These are phyloP conservation scores for Lophiotrema nucula DNA, from an alignment of 495 filamentous ascomycete species.

Conservation along the genomic window DNA sequence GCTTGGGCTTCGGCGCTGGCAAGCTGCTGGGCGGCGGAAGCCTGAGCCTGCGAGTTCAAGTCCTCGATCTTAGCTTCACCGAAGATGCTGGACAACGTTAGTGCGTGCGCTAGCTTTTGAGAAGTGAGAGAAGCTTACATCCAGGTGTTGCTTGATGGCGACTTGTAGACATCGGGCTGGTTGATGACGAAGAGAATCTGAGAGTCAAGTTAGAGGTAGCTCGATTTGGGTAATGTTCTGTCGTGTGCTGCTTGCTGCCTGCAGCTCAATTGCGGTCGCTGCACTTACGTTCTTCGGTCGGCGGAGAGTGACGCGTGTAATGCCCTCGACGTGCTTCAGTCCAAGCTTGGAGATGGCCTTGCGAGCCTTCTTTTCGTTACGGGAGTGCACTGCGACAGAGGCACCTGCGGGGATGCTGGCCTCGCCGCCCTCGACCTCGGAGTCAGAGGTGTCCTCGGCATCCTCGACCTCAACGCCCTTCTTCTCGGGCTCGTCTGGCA, in stretches of 20 bases:
- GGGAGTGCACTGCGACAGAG: slow-evolving; percentile 85
- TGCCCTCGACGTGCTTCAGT: slow-evolving; percentile 91
- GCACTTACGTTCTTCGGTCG: slow-evolving; percentile 93
- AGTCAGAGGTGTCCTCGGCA: slow-evolving; percentile 72
- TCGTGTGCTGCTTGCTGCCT: too few species aligned
- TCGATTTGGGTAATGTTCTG: too few species aligned
- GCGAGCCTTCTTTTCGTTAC: slow-evolving; percentile 99
- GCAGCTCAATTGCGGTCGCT: slow-evolving; percentile 56
- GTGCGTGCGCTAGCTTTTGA: neutral
- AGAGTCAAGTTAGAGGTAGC: slow-evolving; percentile 7
- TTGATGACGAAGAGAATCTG: slow-evolving; percentile 99
- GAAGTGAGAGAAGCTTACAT: slow-evolving; percentile 65
- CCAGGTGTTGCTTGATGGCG: slow-evolving; percentile 96
- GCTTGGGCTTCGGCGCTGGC: slow-evolving; percentile 64
- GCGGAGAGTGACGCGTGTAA: slow-evolving; percentile 95
- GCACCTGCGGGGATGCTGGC: slow-evolving; percentile 79
- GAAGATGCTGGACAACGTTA: slow-evolving; percentile 70
- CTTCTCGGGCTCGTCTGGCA: slow-evolving; percentile 82
- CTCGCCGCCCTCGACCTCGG: slow-evolving; percentile 56
- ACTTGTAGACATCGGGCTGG: slow-evolving; percentile 98
- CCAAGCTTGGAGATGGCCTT: slow-evolving; percentile 98
- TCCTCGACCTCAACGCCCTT: slow-evolving; percentile 72
- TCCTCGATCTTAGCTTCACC: slow-evolving; percentile 99
- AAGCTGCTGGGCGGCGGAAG: slow-evolving; percentile 87
- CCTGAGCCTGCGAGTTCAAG: slow-evolving; percentile 94